Evolutionary conservation across 23 red algal species (phyloP), one percentile per base, ranked within the genome.

Genomic region (Gracilaria domingensis): DNA sequence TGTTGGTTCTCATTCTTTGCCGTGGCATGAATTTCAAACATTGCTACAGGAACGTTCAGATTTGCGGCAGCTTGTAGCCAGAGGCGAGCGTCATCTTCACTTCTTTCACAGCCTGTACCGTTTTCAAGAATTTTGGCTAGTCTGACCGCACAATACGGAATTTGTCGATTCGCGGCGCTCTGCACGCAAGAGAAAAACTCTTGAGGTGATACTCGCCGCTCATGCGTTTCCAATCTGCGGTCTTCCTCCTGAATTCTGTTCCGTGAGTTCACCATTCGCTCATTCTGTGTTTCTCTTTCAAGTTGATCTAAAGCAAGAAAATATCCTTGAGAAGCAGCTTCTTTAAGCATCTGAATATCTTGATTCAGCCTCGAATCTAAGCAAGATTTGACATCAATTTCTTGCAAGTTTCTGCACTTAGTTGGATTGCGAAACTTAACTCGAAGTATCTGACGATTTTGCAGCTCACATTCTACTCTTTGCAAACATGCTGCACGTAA

Each of bases 281-380:
- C 26, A 24, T 82, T 61, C 33, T 58, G 44, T 45, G 50, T 62
- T 42, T 57, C 54, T 57, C 33, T 57, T 62, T 82, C 78, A 42
- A 82, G 21, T 9, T 61, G 78, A 62, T 82, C 49, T 61, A 82
- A 13, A 21, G 78, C 78, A 56, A 82, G 54, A 40, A 82, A 82
- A 36, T 34, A 82, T 4, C 78, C 78, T 55, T 26, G 49, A 4
- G 54, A 61, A 23, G 54, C 78, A 9, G 78, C 78, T 61, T 16
- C 50, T 58, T 62, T 57, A 23, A 82, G 78, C 78, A 34, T 28
- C 40, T 57, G 59, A 21, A 62, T 36, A 26, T 40, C 51, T 61
- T 34, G 54, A 34, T 30, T 54, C 53, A 39, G 11, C 36, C 36
- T 62, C 26, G 12, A 7, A 62, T 37, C 78, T 0, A 35, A 28